Evolutionary conservation across 257 asterid species (phyloP), one percentile per base, ranked within the genome.

Genomic region (Orobanche coerulescens): DNA sequence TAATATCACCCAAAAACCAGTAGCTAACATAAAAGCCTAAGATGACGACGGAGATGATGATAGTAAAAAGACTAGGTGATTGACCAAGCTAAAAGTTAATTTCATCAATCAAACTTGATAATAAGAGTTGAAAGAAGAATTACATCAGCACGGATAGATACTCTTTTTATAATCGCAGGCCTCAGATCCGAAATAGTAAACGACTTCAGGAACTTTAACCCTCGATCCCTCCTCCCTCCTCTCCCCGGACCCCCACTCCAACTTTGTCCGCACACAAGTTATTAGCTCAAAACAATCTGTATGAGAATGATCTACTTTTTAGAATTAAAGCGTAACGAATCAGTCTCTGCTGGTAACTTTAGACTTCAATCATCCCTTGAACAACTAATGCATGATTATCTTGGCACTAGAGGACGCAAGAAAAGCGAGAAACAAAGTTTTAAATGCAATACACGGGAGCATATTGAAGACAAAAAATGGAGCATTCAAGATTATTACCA

Each of bases 101-200:
- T 58, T n/a, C 31, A 12, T 20, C 24, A 39, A 43, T 7, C 49
- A 0, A 19, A 19, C 15, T 39, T 43, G 16, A 48, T n/a, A 61
- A 36, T 9, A 53, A 33, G 4, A 58, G 25, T 50, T 42, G 19
- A 20, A 50, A 46, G 49, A 14, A 66, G 16, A 33, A 26, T 6
- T 40, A 48, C 34, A 62, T 23, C 47, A 50, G 61, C 34, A 44
- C 6, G 43, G 55, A 56, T 25, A 23, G 49, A 37, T 49, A 28
- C 44, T 42, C 50, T 44, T n/a, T 19, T 5, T 4, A 18, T 44
- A 57, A 31, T 50, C 49, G 11, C 43, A 67, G 24, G 52, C 58
- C 30, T 31, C 25, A 26, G 65, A 50, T 39, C 61, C 55, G 22
- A 42, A 40, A 43, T 10, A 43, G 37, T 19, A 66, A 62, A 56